Percentiles rank a stretch among this genome's conserved stretches.
phyloP scores from a whole-genome alignment of 2,329 filamentous ascomycete genomes.

The Byssoonygena ceratinophila region DNA sequence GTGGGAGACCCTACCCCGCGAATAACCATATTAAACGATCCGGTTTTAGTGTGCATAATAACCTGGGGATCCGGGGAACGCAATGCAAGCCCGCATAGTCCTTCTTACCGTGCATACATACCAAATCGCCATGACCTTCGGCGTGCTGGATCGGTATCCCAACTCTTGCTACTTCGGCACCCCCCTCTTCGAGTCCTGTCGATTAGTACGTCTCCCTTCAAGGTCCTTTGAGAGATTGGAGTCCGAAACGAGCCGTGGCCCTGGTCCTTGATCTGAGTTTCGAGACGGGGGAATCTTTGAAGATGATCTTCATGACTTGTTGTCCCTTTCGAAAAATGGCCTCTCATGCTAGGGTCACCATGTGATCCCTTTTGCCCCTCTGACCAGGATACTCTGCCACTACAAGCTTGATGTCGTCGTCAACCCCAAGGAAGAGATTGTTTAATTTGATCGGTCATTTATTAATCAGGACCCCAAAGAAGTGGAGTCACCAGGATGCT shows the following conservation, averaged over 20 bases:
- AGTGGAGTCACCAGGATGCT: conserved; percentile 4
- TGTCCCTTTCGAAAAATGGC: neutral
- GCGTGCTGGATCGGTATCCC: neutral
- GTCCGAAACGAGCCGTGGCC: conserved; percentile 1
- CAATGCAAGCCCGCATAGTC: neutral
- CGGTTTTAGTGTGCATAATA: neutral
- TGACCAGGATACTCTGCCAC: neutral
- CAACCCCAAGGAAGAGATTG: neutral
- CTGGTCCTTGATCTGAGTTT: neutral
- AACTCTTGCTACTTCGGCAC: no score
- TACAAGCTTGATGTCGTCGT: neutral
- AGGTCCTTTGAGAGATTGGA: neutral
- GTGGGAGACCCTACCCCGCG: neutral
- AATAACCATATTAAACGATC: neutral
- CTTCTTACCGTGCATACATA: neutral
- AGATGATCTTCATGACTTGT: neutral
- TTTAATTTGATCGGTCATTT: conserved; percentile 5
- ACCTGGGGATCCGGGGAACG: neutral
- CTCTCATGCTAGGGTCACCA: neutral
- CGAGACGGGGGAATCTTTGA: neutral
- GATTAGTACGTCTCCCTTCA: neutral
- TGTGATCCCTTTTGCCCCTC: neutral
- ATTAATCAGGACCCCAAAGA: neutral
- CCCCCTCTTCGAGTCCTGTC: no score
- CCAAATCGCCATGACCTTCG: neutral